Conservation (phyloP, 352 stramenopile genomes). For the Phytophthora fragariae region DNA sequence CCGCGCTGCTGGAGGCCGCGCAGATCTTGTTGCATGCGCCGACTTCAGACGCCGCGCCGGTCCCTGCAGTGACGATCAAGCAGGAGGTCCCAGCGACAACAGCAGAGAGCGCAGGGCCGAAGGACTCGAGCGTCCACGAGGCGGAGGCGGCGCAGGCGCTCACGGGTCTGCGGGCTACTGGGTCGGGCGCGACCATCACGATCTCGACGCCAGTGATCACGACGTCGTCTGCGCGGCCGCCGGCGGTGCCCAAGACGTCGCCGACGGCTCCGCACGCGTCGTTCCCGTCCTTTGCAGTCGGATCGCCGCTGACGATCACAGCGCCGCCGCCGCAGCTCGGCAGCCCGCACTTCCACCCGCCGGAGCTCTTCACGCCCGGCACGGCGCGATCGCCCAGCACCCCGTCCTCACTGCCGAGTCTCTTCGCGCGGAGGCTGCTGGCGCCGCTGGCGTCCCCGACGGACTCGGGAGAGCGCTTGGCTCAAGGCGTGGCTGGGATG, state of each 20-base stretch:
- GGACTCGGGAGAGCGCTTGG: slow-evolving; percentile 27
- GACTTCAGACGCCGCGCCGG: slow-evolving; percentile 11
- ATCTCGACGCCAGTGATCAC: slow-evolving; percentile 7
- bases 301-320: slow-evolving; percentile 57
- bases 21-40: slow-evolving; percentile 36
- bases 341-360: slow-evolving; percentile 47
- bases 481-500: slow-evolving; percentile 30
- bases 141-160: slow-evolving; percentile 75
- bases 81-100: slow-evolving; percentile 12
- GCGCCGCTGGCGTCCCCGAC: slow-evolving; percentile 48
- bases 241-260: slow-evolving; percentile 34
- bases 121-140: slow-evolving; percentile 56
- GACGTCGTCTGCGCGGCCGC: slow-evolving; percentile 30
- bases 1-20: slow-evolving; percentile 57
- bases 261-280: slow-evolving; percentile 32
- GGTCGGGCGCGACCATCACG: slow-evolving; percentile 14
- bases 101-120: slow-evolving; percentile 9
- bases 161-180: slow-evolving; percentile 62
- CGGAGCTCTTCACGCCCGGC: slow-evolving; percentile 43
- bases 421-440: slow-evolving; percentile 55
- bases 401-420: slow-evolving; percentile 54
- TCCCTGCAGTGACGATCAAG: slow-evolving; percentile 31
- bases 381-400: slow-evolving; percentile 35
- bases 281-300: slow-evolving; percentile 44
- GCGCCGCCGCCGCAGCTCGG: slow-evolving; percentile 40